Conservation (phyloP, 1,284 basidiomycete genomes). For the Athelia psychrophila region DNA sequence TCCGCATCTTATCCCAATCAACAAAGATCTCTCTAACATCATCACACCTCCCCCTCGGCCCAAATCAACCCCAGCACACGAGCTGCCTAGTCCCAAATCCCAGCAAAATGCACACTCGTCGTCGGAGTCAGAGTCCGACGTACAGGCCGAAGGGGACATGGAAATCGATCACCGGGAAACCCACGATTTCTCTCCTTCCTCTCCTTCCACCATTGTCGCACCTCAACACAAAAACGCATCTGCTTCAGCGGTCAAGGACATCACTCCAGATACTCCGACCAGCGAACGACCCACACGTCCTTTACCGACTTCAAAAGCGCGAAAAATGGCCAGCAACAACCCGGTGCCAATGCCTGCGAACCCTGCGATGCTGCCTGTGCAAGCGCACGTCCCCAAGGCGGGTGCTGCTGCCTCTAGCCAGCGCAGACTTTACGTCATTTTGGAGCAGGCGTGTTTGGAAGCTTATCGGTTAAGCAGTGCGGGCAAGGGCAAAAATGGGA, state of each 20-base stretch:
- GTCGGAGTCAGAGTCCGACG: conserved; percentile 21
- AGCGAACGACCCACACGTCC: conserved; percentile 38
- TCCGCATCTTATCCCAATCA: not conserved
- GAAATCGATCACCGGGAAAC: conserved; percentile 10
- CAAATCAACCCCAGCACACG: conserved; percentile 30
- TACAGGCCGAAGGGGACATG: conserved; percentile 24
- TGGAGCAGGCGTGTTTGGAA: conserved; percentile 94
- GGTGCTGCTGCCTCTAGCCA: conserved; percentile 52
- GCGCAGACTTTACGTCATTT: conserved; percentile 82
- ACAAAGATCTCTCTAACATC: conserved; percentile 7
- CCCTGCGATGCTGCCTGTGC: conserved; percentile 77
- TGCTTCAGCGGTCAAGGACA: not conserved
- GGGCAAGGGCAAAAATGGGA: conserved; percentile 44
- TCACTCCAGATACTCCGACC: not conserved
- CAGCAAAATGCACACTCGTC: conserved; percentile 22
- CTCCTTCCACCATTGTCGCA: conserved; percentile 6
- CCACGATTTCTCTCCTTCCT: not conserved
- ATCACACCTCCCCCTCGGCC: conserved; percentile 25
- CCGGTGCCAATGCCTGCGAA: conserved; percentile 48
- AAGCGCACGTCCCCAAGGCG: conserved; percentile 75
- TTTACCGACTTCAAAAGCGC: conserved; percentile 46
- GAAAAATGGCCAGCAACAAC: conserved; percentile 39
- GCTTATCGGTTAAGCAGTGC: conserved; percentile 83
- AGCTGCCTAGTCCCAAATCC: conserved; percentile 14
- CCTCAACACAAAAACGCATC: conserved; percentile 21